A percentile compares a stretch with the other conserved stretches of the same genome.
Conservation (phyloP, 345 rosid species). For the Salix brachista region DNA sequence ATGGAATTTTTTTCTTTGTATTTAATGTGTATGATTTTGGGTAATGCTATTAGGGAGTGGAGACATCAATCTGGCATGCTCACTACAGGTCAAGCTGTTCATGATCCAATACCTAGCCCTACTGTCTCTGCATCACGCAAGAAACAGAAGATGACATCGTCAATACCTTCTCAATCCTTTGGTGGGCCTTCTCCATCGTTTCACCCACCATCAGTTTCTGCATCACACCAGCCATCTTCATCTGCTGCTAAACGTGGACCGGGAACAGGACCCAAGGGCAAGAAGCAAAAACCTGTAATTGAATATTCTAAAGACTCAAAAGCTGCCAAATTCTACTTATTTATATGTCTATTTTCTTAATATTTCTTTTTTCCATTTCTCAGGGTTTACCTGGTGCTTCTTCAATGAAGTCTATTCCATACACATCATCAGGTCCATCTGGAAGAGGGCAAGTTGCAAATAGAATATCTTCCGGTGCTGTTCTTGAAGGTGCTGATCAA, state of each 20-base stretch:
- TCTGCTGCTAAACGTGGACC: constrained; percentile 58
- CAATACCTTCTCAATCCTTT: constrained; percentile 59
- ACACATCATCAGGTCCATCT: constrained; percentile 52
- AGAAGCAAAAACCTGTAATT: constrained; percentile 77
- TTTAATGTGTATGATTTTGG: constrained; percentile 10
- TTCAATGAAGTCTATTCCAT: constrained; percentile 52
- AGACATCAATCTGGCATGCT: constrained; percentile 63
- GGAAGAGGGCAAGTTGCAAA: constrained; percentile 57
- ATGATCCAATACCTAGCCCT: constrained; percentile 69
- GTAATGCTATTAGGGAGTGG: constrained; percentile 68
- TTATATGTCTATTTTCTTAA: neutral
- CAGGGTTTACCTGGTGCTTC: constrained; percentile 59
- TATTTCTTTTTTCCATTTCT: constrained; percentile 14
- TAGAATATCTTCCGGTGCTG: constrained; percentile 46
- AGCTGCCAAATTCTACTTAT: neutral
- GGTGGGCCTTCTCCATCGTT: constrained; percentile 54
- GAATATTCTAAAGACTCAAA: constrained; percentile 2
- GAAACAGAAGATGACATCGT: constrained; percentile 58
- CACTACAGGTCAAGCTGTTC: constrained; percentile 49
- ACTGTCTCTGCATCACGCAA: constrained; percentile 69
- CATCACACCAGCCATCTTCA: constrained; percentile 56
- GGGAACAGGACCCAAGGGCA: constrained; percentile 51
- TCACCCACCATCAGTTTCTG: constrained; percentile 53
- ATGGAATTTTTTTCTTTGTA: neutral
- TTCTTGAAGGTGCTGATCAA: constrained; percentile 47